phyloP scores from a whole-genome alignment of 2,329 filamentous ascomycete genomes.

The Rutstroemia sp. region DNA sequence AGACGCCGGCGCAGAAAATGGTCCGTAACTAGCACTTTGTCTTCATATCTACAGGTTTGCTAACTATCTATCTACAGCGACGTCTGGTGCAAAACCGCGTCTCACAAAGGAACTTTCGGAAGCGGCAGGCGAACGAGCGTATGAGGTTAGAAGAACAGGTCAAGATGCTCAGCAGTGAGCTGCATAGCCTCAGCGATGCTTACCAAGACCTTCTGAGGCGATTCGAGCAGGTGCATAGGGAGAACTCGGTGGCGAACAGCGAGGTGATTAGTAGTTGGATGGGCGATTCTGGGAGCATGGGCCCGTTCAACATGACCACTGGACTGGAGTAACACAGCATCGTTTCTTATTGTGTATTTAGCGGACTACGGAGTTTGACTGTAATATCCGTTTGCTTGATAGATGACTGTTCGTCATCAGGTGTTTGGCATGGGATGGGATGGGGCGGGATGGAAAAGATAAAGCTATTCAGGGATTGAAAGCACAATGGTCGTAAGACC shows the following conservation, averaged over 20 bases:
- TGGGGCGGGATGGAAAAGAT: background rate
- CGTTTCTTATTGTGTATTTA: background rate
- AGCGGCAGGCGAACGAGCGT: constrained; percentile 9
- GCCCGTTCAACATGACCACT: background rate
- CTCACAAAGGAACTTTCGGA: constrained; percentile 9
- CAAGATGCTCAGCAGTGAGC: constrained; percentile 7
- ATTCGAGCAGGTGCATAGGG: constrained; percentile 6
- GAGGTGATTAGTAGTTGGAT: constrained; percentile 4
- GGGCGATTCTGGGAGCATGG: background rate
- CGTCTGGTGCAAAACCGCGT: constrained; percentile 10
- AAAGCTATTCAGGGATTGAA: constrained; percentile 5
- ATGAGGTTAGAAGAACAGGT: constrained; percentile 7
- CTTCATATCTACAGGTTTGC: background rate
- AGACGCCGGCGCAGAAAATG: constrained; percentile 9
- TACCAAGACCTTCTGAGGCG: constrained; percentile 6
- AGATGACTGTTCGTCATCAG: background rate
- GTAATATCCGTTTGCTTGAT: background rate
- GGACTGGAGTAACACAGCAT: background rate
- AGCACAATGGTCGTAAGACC: background rate
- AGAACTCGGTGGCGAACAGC: constrained; percentile 1
- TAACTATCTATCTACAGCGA: background rate
- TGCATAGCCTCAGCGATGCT: constrained; percentile 2
- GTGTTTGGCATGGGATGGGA: background rate
- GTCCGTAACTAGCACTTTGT: background rate
- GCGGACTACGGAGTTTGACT: background rate